Percentiles rank a stretch among this genome's conserved stretches.
These are phyloP conservation scores for Dryadomyces quercivorus DNA, from an alignment of 2,329 filamentous ascomycete genomes.

Conservation along the genomic window DNA sequence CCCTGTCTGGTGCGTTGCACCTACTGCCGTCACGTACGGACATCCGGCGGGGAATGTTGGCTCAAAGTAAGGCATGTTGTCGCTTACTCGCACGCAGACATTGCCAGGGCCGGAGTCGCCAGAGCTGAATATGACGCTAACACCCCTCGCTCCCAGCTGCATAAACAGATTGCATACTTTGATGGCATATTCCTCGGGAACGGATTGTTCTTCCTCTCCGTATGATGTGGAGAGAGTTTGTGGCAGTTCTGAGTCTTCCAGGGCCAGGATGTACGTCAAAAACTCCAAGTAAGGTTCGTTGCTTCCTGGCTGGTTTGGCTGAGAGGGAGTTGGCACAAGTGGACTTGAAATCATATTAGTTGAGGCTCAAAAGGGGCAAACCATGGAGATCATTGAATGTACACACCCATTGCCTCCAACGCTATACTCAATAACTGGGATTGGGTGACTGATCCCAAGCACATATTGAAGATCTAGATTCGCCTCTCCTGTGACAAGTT, in stretches of 20 bases:
- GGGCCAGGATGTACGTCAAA: conserved; percentile 43
- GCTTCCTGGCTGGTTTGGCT: conserved; percentile 34
- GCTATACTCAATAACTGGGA: conserved; percentile 44
- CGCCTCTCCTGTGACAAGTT: conserved; percentile 33
- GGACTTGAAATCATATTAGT: conserved; percentile 24
- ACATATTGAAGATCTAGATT: conserved; percentile 54
- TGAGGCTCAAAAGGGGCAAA: no score
- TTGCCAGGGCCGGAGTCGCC: conserved; percentile 51
- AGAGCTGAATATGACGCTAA: conserved; percentile 49
- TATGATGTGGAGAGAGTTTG: conserved; percentile 54
- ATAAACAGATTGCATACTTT: conserved; percentile 52
- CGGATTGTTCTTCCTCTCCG: conserved; percentile 53
- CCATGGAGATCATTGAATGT: no score
- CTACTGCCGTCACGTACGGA: conserved; percentile 38
- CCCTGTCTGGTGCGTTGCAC: conserved; percentile 34
- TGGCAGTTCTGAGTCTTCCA: conserved; percentile 39
- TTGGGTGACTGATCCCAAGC: conserved; percentile 39
- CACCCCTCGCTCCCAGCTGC: conserved; percentile 55
- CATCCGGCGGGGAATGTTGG: conserved; percentile 24
- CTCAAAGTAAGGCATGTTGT: conserved; percentile 21
- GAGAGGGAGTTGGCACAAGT: conserved; percentile 35
- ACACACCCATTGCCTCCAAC: conserved; percentile 37
- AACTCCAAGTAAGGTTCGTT: conserved; percentile 60
- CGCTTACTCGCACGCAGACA: conserved; percentile 45
- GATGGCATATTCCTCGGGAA: conserved; percentile 47